Evolutionary conservation across 1,284 basidiomycete genomes (phyloP).

Genomic region (Agaricales sp.): DNA sequence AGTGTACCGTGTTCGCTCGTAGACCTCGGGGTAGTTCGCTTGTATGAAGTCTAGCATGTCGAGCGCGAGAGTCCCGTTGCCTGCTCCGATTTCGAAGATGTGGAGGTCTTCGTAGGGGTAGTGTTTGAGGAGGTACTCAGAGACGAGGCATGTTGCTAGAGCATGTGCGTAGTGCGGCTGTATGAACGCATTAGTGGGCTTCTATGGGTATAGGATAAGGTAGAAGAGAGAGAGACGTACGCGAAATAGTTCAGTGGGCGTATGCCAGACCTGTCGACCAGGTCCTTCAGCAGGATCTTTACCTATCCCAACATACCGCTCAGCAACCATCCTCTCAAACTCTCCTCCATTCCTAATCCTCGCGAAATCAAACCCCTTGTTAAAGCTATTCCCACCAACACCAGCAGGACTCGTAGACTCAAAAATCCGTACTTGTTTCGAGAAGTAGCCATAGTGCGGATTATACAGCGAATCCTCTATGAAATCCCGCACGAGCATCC

Average conservation of each 20-base stretch:
- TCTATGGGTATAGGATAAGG: conserved; percentile 8
- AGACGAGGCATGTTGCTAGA: conserved; percentile 80
- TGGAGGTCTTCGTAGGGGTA: conserved; percentile 94
- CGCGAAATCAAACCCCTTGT: conserved; percentile 58
- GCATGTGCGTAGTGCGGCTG: conserved; percentile 94
- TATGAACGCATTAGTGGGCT: conserved; percentile 6
- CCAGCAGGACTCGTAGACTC: no score
- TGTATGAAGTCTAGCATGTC: conserved; percentile 81
- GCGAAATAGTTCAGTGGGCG: conserved; percentile 96
- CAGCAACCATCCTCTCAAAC: conserved; percentile 76
- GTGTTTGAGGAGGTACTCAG: conserved; percentile 88
- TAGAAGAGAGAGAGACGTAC: conserved; percentile 33
- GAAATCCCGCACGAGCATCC: conserved; percentile 94
- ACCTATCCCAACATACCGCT: conserved; percentile 65
- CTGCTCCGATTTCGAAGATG: conserved; percentile 96
- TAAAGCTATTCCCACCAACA: no score
- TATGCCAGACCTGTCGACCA: conserved; percentile 96
- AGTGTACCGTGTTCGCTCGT: conserved; percentile 80
- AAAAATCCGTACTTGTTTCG: conserved; percentile 85
- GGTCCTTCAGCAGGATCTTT: conserved; percentile 55
- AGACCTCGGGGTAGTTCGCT: conserved; percentile 81
- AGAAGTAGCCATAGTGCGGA: conserved; percentile 96
- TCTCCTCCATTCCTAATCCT: conserved; percentile 58
- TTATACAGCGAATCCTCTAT: conserved; percentile 98
- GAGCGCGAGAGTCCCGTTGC: conserved; percentile 89